A percentile compares a stretch with the other conserved stretches of the same genome.
Evolutionary conservation across 345 rosid genomes (phyloP).

Genomic region (Geranium rotundifolium): DNA sequence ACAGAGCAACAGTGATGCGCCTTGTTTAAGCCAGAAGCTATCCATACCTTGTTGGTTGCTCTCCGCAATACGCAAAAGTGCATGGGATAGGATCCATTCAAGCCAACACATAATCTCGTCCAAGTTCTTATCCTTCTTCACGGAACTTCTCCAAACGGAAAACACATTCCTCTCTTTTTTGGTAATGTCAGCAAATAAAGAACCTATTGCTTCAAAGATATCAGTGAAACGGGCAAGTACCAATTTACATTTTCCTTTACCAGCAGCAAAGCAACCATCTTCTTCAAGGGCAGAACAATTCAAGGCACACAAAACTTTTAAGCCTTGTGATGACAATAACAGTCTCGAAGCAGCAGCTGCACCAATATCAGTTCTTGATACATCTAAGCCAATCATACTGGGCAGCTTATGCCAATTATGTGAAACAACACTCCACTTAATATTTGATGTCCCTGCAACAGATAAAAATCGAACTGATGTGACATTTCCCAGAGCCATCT

Average conservation of each 20-base stretch:
- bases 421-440: slow-evolving; percentile 61
- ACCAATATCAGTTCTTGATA: slow-evolving; percentile 70
- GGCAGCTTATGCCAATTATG: slow-evolving; percentile 62
- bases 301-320: slow-evolving; percentile 67
- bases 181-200: slow-evolving; percentile 43
- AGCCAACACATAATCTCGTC: slow-evolving; percentile 66
- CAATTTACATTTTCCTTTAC: slow-evolving; percentile 48
- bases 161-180: slow-evolving; percentile 40
- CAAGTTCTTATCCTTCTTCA: slow-evolving; percentile 25
- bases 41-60: slow-evolving; percentile 61
- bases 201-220: slow-evolving; percentile 44
- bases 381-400: slow-evolving; percentile 57
- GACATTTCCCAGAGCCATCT: slow-evolving; percentile 51
- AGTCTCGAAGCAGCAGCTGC: slow-evolving; percentile 48
- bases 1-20: slow-evolving; percentile 54
- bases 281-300: slow-evolving; percentile 57
- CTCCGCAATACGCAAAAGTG: slow-evolving; percentile 62
- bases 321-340: slow-evolving; percentile 45
- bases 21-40: slow-evolving; percentile 78
- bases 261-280: slow-evolving; percentile 36
- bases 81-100: slow-evolving; percentile 68
- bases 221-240: slow-evolving; percentile 44
- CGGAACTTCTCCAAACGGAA: slow-evolving; percentile 43
- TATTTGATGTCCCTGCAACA: slow-evolving; percentile 78
- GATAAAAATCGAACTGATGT: slow-evolving; percentile 50